These are phyloP conservation scores for Halenospora varia DNA, from an alignment of 495 filamentous ascomycete genomes.

Conservation along the genomic window DNA sequence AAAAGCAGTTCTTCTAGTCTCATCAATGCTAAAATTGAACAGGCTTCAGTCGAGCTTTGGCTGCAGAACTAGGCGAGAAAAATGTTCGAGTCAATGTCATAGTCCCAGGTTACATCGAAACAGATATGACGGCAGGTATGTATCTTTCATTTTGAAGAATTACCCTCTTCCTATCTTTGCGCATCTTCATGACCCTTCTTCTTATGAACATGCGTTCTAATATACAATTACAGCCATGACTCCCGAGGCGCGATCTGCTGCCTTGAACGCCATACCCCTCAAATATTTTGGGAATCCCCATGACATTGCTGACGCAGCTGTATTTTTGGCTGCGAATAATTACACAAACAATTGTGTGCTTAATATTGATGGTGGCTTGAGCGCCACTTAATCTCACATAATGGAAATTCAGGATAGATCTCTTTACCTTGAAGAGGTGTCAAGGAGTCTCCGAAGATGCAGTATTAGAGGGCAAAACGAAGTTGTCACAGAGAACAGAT, in stretches of 20 bases:
- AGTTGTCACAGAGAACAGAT: background rate
- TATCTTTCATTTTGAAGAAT: constrained; percentile 5
- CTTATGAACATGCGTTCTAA: constrained; percentile 21
- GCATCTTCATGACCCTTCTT: background rate
- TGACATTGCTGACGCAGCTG: constrained; percentile 77
- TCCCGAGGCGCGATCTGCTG: constrained; percentile 20
- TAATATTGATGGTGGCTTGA: constrained; percentile 81
- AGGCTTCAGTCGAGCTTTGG: constrained; percentile 67
- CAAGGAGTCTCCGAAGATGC: background rate
- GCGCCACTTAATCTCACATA: constrained; percentile 47
- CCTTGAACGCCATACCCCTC: constrained; percentile 52
- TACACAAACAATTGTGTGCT: constrained; percentile 84
- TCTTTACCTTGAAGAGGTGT: background rate
- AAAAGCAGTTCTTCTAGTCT: background rate
- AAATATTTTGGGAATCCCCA: constrained; percentile 60
- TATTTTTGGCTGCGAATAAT: constrained; percentile 70
- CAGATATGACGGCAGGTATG: constrained; percentile 70
- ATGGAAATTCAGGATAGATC: too few species aligned
- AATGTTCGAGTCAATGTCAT: constrained; percentile 73
- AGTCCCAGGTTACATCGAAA: constrained; percentile 78
- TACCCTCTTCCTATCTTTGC: constrained; percentile 13
- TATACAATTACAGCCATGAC: constrained; percentile 28
- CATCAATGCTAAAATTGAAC: background rate
- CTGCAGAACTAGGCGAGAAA: constrained; percentile 53
- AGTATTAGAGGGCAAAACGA: background rate